These are phyloP conservation scores for Penicillium sp. DNA, from an alignment of 2,329 filamentous ascomycete species.

Conservation along the genomic window DNA sequence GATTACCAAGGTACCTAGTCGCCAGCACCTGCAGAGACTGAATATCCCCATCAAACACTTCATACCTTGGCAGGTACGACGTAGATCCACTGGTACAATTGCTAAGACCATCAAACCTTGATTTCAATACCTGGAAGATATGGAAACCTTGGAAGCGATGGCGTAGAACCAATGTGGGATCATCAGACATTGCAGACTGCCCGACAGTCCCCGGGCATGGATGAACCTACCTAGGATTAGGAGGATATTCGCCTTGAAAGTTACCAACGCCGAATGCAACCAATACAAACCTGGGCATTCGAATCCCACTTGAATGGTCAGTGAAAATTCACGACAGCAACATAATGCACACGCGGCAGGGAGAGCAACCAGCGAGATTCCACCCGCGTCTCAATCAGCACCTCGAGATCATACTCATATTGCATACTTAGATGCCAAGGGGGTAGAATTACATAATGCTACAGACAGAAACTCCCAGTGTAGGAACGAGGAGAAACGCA, in stretches of 20 bases:
- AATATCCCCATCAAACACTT: no score
- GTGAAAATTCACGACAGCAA: not conserved
- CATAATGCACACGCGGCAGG: not conserved
- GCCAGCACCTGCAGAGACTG: not conserved
- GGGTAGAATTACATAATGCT: conserved; percentile 18
- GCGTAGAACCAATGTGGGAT: not conserved
- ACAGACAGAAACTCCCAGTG: conserved; percentile 10
- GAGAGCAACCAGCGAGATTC: conserved; percentile 1
- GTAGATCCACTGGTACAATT: not conserved
- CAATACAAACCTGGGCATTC: conserved; percentile 1
- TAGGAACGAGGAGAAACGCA: not conserved
- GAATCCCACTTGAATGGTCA: not conserved
- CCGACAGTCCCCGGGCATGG: not conserved
- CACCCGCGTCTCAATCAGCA: conserved; percentile 12
- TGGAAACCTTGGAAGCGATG: not conserved
- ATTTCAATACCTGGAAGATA: not conserved
- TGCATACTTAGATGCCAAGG: not conserved
- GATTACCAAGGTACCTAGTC: not conserved
- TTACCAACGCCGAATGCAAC: conserved; percentile 11
- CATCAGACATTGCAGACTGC: not conserved
- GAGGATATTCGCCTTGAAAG: not conserved
- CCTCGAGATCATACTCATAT: conserved; percentile 7
- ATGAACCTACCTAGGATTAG: not conserved
- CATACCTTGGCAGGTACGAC: not conserved
- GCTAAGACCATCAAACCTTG: no score